These are phyloP conservation scores for Geosiphon pyriformis DNA, from an alignment of 192 early-diverging fungal species.

Conservation along the genomic window DNA sequence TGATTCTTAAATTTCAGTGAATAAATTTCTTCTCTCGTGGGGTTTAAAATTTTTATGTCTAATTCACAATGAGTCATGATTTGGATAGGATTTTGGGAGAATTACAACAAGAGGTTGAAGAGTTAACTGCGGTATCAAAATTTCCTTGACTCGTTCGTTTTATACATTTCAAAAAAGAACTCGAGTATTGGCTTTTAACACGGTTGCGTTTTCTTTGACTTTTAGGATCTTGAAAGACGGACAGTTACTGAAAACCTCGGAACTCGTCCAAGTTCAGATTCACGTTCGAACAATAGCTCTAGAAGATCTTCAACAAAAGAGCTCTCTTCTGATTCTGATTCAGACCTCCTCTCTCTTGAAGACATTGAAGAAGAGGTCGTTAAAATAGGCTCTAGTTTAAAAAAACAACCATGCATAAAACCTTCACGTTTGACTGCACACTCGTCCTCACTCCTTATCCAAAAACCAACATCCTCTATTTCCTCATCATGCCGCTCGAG, in stretches of 20 bases:
- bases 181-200: too few species aligned
- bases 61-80: neutral
- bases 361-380: neutral
- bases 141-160: neutral
- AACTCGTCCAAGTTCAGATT: neutral
- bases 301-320: neutral
- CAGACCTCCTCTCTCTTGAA: neutral
- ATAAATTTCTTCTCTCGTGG: too few species aligned
- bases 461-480: neutral
- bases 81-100: constrained; percentile 8
- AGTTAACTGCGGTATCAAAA: constrained; percentile 5
- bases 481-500: neutral
- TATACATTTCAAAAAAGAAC: neutral
- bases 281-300: neutral
- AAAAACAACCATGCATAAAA: neutral
- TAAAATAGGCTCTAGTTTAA: constrained; percentile 3
- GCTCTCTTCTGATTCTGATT: neutral
- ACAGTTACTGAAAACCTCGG: neutral
- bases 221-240: neutral
- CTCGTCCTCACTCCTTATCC: neutral
- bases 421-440: neutral
- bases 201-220: too few species aligned
- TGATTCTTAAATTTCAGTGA: too few species aligned
- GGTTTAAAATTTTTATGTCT: too few species aligned
- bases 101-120: constrained; percentile 8